Evolutionary conservation across 2,329 filamentous ascomycete genomes (phyloP).

Genomic region (Onygenales sp.): DNA sequence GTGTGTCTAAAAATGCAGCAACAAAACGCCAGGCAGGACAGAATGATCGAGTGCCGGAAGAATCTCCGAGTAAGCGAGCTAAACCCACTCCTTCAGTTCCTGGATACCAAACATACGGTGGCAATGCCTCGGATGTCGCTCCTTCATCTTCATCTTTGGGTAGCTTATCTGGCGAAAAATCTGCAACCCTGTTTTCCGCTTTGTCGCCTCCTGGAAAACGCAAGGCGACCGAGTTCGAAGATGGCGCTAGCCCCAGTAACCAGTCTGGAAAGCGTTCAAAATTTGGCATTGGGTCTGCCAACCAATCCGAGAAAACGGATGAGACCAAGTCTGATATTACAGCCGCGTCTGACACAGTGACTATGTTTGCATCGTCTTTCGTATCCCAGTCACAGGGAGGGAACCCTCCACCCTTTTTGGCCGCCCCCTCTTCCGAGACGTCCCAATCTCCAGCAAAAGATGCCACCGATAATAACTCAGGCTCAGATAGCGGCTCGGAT

Average conservation of each 20-base stretch:
- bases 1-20: conserved; percentile 4
- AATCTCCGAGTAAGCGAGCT: neutral
- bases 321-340: conserved; percentile 8
- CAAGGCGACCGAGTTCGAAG: conserved; percentile 7
- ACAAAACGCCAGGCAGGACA: neutral
- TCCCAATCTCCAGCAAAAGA: neutral
- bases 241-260: neutral
- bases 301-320: neutral
- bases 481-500: conserved; percentile 4
- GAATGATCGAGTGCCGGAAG: neutral
- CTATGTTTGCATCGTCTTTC: conserved; percentile 12
- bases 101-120: neutral
- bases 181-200: neutral
- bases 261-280: conserved; percentile 5
- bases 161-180: neutral
- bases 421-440: neutral
- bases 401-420: neutral
- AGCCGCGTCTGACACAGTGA: conserved; percentile 7
- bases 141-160: neutral
- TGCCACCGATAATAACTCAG: neutral
- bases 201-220: conserved; percentile 5
- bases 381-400: conserved; percentile 2
- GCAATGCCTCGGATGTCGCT: neutral
- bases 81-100: neutral
- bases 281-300: neutral